Percentiles rank a stretch among this genome's conserved stretches.
Evolutionary conservation across 192 early-diverging fungal genomes (phyloP).

Genomic region (Chytriomyces hyalinus): DNA sequence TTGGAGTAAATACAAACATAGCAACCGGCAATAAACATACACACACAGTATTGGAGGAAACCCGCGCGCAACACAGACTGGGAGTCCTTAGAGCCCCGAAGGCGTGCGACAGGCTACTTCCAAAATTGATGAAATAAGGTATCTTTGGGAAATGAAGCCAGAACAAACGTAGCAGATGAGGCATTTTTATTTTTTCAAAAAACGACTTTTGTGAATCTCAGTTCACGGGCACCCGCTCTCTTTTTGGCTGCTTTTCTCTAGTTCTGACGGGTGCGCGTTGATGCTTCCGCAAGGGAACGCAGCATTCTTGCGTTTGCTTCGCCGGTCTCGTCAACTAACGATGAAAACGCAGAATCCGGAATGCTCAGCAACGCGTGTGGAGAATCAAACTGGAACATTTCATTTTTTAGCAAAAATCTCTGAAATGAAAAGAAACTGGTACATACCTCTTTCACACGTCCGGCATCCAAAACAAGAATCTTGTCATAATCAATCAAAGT

Average conservation of each 20-base stretch:
- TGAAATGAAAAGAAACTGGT: constrained; percentile 31
- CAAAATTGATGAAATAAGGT: too few species aligned
- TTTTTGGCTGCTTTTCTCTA: not conserved
- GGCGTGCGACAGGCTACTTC: too few species aligned
- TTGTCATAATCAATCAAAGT: constrained; percentile 54
- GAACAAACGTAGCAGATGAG: too few species aligned
- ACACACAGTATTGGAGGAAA: too few species aligned
- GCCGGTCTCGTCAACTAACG: constrained; percentile 74
- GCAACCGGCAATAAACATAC: too few species aligned
- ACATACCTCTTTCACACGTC: constrained; percentile 60
- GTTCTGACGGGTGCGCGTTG: too few species aligned
- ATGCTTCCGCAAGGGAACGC: not conserved
- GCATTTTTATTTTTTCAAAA: too few species aligned
- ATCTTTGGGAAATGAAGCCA: too few species aligned
- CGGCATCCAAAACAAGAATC: constrained; percentile 50
- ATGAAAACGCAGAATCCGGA: constrained; percentile 53
- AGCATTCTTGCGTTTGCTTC: constrained; percentile 60
- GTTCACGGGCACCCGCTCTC: not conserved
- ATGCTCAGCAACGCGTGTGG: constrained; percentile 55
- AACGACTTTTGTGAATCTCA: too few species aligned
- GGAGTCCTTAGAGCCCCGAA: too few species aligned
- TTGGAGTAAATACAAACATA: too few species aligned
- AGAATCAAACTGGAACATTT: constrained; percentile 46
- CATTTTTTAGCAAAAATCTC: constrained; percentile 29
- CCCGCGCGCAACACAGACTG: too few species aligned